Evolutionary conservation across 805 yeast genomes (phyloP).

Genomic region (Zygotorulaspora danielsina): DNA sequence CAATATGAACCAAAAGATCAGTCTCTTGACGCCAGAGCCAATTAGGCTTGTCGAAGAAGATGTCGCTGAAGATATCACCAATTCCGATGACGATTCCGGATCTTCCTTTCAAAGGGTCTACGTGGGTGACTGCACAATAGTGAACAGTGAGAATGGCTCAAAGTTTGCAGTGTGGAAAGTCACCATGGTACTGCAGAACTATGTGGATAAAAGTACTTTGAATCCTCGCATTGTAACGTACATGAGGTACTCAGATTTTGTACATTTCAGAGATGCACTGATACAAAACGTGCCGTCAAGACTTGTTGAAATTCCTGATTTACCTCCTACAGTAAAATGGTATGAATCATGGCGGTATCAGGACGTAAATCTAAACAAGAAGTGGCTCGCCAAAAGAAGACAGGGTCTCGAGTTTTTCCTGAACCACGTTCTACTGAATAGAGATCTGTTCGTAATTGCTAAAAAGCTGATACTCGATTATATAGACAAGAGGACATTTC

Average conservation of each 20-base stretch:
- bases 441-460: constrained; percentile 39
- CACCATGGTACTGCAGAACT: constrained; percentile 19
- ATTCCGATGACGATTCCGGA: neutral
- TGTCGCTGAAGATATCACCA: constrained; percentile 3
- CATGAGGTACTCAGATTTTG: constrained; percentile 66
- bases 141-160: constrained; percentile 25
- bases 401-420: constrained; percentile 58
- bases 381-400: constrained; percentile 52
- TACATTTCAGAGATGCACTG: constrained; percentile 41
- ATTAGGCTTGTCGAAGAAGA: constrained; percentile 22
- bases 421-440: constrained; percentile 48
- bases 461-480: constrained; percentile 40
- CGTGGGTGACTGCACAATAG: constrained; percentile 30
- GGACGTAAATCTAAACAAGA: constrained; percentile 36
- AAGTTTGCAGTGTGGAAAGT: constrained; percentile 33
- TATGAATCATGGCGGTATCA: constrained; percentile 30
- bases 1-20: constrained; percentile 7
- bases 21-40: constrained; percentile 26
- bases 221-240: constrained; percentile 40
- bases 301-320: constrained; percentile 39
- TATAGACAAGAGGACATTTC: constrained; percentile 21
- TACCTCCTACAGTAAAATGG: constrained; percentile 51
- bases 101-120: constrained; percentile 15
- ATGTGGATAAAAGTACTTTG: constrained; percentile 1
- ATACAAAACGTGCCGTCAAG: constrained; percentile 14